Evolutionary conservation across 306 rosid genomes (phyloP).

Genomic region (Gastrolobium villosum): DNA sequence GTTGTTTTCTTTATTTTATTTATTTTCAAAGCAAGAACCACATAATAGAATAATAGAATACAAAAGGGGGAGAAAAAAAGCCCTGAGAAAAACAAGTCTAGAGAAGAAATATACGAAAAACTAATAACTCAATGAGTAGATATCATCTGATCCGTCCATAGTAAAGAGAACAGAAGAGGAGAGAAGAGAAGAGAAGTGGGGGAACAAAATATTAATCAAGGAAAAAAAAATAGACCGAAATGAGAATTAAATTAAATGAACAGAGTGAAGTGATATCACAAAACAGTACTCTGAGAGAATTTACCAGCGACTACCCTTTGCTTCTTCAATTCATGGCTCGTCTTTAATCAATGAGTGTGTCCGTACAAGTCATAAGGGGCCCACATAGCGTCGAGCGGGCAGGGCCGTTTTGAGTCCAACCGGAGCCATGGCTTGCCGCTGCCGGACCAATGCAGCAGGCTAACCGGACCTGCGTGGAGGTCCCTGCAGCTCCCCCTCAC

Average conservation of each 20-base stretch:
- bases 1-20: constrained; percentile 43
- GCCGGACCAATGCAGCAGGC: constrained; percentile 80
- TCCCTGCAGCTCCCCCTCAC: constrained; percentile 74
- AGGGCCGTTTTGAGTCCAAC: constrained; percentile 63
- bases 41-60: constrained; percentile 48
- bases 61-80: constrained; percentile 28
- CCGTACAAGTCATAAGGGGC: constrained; percentile 78
- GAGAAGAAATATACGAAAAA: background rate
- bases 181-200: background rate
- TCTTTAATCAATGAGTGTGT: constrained; percentile 48
- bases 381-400: constrained; percentile 70
- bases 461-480: constrained; percentile 72
- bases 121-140: constrained; percentile 33
- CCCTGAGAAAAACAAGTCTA: constrained; percentile 15
- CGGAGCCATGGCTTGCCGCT: constrained; percentile 77
- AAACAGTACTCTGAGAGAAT: constrained; percentile 50
- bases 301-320: constrained; percentile 53
- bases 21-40: constrained; percentile 54
- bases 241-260: constrained; percentile 46
- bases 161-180: constrained; percentile 39
- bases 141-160: constrained; percentile 33
- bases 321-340: background rate
- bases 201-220: constrained; percentile 2
- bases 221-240: constrained; percentile 23
- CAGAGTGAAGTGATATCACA: constrained; percentile 28